A percentile compares a stretch with the other conserved stretches of the same genome.
phyloP scores from a whole-genome alignment of 2,329 filamentous ascomycete species.

The Alternaria sp. region DNA sequence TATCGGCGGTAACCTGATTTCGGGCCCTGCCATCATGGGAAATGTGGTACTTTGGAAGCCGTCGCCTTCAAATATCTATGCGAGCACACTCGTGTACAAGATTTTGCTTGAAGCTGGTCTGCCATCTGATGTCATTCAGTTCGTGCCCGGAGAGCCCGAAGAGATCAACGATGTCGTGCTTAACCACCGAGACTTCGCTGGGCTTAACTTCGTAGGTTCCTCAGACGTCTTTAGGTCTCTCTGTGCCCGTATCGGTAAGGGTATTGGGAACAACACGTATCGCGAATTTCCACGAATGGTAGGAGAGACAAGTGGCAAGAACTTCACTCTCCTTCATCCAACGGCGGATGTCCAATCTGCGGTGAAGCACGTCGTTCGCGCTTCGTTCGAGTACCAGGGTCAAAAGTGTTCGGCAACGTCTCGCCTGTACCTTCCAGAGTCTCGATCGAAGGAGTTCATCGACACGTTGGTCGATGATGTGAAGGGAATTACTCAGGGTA shows the following conservation, averaged over 20 bases:
- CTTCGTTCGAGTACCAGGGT: slow-evolving; percentile 86
- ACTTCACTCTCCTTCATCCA: slow-evolving; percentile 82
- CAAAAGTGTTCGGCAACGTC: slow-evolving; percentile 89
- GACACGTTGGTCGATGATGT: slow-evolving; percentile 69
- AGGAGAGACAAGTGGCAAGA: slow-evolving; percentile 89
- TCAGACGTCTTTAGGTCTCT: slow-evolving; percentile 87
- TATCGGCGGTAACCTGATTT: slow-evolving; percentile 84
- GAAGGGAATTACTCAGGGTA: slow-evolving; percentile 71
- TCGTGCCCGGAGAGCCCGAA: slow-evolving; percentile 84
- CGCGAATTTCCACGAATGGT: slow-evolving; percentile 83
- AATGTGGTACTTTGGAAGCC: slow-evolving; percentile 98
- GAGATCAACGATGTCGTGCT: slow-evolving; percentile 80
- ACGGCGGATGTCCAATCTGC: slow-evolving; percentile 79
- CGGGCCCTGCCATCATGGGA: slow-evolving; percentile 82
- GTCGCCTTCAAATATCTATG: slow-evolving; percentile 80
- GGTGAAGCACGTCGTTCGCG: slow-evolving; percentile 78
- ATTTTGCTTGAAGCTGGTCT: slow-evolving; percentile 92
- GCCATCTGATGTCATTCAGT: slow-evolving; percentile 86
- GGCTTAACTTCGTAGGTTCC: slow-evolving; percentile 92
- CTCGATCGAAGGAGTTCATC: slow-evolving; percentile 73
- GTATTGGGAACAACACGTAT: slow-evolving; percentile 80
- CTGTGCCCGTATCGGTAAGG: slow-evolving; percentile 81
- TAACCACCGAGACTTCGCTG: slow-evolving; percentile 77
- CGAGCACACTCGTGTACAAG: slow-evolving; percentile 85
- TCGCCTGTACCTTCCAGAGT: slow-evolving; percentile 76